Conservation (phyloP, 345 rosid species). For the Euphorbia pulcherrima region DNA sequence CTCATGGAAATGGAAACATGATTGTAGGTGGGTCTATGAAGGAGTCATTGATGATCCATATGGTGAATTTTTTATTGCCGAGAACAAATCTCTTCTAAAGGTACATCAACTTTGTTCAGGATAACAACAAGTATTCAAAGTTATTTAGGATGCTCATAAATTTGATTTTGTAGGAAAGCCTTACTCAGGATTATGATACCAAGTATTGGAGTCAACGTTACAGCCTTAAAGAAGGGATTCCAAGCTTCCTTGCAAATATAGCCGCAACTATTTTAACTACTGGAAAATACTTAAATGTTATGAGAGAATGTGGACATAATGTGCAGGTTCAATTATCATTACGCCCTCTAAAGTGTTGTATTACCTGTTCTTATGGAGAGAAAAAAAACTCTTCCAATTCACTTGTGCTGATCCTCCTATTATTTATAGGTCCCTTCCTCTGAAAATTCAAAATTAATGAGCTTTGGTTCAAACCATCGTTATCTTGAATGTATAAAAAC, state of each 20-base stretch:
- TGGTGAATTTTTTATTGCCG: constrained; percentile 92
- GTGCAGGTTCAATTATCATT: constrained; percentile 59
- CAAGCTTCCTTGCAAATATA: constrained; percentile 90
- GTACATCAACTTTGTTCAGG: constrained; percentile 29
- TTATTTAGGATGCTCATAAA: constrained; percentile 25
- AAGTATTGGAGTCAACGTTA: constrained; percentile 85
- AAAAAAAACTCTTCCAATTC: constrained; percentile 4
- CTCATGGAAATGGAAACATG: constrained; percentile 18
- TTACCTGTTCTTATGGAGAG: background rate
- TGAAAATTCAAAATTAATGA: constrained; percentile 73
- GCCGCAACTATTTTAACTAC: constrained; percentile 91
- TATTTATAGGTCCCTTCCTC: constrained; percentile 64
- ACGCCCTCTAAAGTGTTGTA: background rate
- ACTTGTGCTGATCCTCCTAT: constrained; percentile 11
- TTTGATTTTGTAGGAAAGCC: constrained; percentile 72
- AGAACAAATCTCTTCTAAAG: constrained; percentile 85
- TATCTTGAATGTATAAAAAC: constrained; percentile 90
- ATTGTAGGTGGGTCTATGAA: constrained; percentile 94
- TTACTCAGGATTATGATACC: constrained; percentile 75
- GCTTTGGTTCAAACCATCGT: constrained; percentile 83
- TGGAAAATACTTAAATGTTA: constrained; percentile 90
- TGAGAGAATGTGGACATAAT: constrained; percentile 97
- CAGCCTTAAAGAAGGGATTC: constrained; percentile 88
- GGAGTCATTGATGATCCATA: constrained; percentile 96
- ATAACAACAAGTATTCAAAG: constrained; percentile 1